Evolutionary conservation across 2,329 filamentous ascomycete species (phyloP), one percentile per base, ranked within the genome.

Genomic region (Aspergillus novofumigatus): DNA sequence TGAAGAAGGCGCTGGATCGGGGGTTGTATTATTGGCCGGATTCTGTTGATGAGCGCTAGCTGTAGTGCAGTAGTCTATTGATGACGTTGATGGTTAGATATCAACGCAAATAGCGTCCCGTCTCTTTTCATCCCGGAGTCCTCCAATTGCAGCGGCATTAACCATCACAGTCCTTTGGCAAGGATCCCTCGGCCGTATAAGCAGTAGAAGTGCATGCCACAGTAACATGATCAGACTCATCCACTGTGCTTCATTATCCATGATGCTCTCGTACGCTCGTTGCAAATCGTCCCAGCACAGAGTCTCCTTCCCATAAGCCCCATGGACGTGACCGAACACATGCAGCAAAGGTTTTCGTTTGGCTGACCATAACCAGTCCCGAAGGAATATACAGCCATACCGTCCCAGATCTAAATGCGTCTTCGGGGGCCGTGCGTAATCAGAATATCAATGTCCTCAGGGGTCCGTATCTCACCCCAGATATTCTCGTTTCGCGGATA

Each of bases 261-360:
- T 73, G 17, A 89, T 77, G 20, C 76, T 75, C 72, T 91, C 88
- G 69, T 89, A 91, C 3, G 80, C 80, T 41, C 74, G 74, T 72
- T 92, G 88, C 59, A 83, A 81, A 10, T 83, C 80, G 70, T 92
- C 88, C 80, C 87, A 93, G 69, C 81, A 85, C 10, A 87, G 79
- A 0, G 82, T 69, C 64, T 90, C 83, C 51, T 76, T 77, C 4
- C 90, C 90, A 49, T 86, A 81, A 9, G 83, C 89, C 67, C 81
- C 87, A 77, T 94, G 90, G 8, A 92, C 81, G 74, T 94, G 90
- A 1, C 89, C 90, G 69, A 92, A 92, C 20, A 93, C 80, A 73
- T 93, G 89, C n/a, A 93, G 74, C n/a, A 76, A 78, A 0, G 90
- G 90, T 62, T 82, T 85, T 14, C 64, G 65, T 17, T 25, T 20